Evolutionary conservation across 495 filamentous ascomycete species (phyloP).

Genomic region (Penicillium chermesinum): DNA sequence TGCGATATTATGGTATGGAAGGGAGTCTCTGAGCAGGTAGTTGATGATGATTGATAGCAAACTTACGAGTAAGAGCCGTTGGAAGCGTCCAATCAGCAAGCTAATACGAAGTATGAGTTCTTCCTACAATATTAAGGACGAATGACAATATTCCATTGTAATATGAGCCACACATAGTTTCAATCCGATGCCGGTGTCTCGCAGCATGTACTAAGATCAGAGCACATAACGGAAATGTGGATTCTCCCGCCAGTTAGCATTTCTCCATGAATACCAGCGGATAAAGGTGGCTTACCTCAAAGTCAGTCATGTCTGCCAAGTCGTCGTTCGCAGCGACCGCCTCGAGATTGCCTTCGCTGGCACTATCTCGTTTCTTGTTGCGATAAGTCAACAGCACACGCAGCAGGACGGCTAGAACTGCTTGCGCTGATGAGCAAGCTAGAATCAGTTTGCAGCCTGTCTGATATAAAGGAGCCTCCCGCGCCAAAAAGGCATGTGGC

Average conservation of each 20-base stretch:
- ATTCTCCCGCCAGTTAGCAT: slow-evolving; percentile 12
- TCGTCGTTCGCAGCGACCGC: slow-evolving; percentile 4
- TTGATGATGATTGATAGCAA: too few species aligned
- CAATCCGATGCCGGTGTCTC: too few species aligned
- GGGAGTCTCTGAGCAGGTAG: too few species aligned
- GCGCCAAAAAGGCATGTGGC: slow-evolving; percentile 31
- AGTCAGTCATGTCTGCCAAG: slow-evolving; percentile 20
- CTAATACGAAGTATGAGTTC: too few species aligned
- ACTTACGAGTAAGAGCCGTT: too few species aligned
- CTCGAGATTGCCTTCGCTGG: not conserved
- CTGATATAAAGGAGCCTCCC: slow-evolving; percentile 30
- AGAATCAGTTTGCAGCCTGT: slow-evolving; percentile 33
- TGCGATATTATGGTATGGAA: too few species aligned
- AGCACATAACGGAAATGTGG: slow-evolving; percentile 20
- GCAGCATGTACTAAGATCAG: too few species aligned
- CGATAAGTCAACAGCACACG: slow-evolving; percentile 11
- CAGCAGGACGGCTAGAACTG: slow-evolving; percentile 11
- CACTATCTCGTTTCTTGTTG: slow-evolving; percentile 16
- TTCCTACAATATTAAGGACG: too few species aligned
- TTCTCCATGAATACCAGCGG: not conserved
- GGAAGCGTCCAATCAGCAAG: too few species aligned
- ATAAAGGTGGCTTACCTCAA: slow-evolving; percentile 18
- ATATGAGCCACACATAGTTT: too few species aligned
- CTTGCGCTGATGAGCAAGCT: slow-evolving; percentile 20
- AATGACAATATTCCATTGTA: too few species aligned